A percentile compares a stretch with the other conserved stretches of the same genome.
Conservation (phyloP, 495 filamentous ascomycete species). For the Achaetomiella virescens region DNA sequence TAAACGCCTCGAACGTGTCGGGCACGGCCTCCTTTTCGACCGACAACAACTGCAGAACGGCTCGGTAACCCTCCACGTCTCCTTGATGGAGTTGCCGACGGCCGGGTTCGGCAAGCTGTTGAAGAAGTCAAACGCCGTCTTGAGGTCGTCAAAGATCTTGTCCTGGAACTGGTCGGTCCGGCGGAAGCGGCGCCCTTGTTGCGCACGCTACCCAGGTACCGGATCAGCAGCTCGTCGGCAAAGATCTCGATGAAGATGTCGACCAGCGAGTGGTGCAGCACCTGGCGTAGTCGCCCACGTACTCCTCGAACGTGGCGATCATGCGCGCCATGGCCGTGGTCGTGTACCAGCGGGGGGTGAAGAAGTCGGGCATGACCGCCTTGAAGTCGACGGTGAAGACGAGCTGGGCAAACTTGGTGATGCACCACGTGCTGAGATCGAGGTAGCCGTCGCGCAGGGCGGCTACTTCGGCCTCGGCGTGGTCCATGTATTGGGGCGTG, state of each 20-base stretch:
- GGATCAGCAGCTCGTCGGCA: constrained; percentile 77
- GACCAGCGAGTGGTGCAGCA: constrained; percentile 75
- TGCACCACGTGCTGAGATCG: constrained; percentile 85
- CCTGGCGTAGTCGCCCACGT: constrained; percentile 76
- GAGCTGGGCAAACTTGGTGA: constrained; percentile 72
- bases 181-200: constrained; percentile 90
- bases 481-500: constrained; percentile 69
- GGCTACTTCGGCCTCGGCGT: constrained; percentile 63
- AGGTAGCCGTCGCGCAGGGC: constrained; percentile 82
- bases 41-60: constrained; percentile 68
- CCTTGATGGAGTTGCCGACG: constrained; percentile 58
- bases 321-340: constrained; percentile 80
- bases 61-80: constrained; percentile 86
- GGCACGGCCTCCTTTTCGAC: constrained; percentile 68
- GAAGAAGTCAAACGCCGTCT: constrained; percentile 78
- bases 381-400: constrained; percentile 86
- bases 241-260: constrained; percentile 90
- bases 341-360: constrained; percentile 82
- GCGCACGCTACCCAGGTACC: constrained; percentile 78
- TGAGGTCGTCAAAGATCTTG: constrained; percentile 84
- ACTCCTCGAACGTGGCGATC: constrained; percentile 88
- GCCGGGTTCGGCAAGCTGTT: constrained; percentile 45
- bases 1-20: constrained; percentile 75
- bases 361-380: constrained; percentile 76
- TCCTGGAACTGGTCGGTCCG: constrained; percentile 75